Conservation (phyloP, 2,329 filamentous ascomycete genomes). For the Alternaria ventricosa region DNA sequence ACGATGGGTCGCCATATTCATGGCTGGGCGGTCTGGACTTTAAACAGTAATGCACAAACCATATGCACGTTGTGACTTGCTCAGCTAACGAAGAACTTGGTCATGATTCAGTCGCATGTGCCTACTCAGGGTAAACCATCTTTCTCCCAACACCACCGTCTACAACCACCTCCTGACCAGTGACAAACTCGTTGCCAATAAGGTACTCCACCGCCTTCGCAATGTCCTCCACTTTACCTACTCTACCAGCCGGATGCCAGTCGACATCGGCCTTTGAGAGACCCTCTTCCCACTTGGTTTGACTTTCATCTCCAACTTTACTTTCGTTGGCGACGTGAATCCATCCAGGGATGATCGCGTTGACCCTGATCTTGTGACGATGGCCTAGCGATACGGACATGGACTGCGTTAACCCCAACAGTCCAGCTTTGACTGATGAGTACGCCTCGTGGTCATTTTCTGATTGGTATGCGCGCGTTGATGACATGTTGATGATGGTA, state of each 20-base stretch:
- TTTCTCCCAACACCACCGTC: slow-evolving; percentile 56
- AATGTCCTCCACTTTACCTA: slow-evolving; percentile 59
- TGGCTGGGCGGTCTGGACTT: not conserved
- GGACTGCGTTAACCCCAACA: slow-evolving; percentile 58
- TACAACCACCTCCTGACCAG: slow-evolving; percentile 55
- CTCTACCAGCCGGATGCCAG: slow-evolving; percentile 60
- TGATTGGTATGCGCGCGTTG: slow-evolving; percentile 58
- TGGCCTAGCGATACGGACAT: slow-evolving; percentile 57
- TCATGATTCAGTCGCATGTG: not conserved
- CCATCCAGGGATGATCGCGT: slow-evolving; percentile 60
- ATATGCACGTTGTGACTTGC: not conserved
- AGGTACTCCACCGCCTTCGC: slow-evolving; percentile 51
- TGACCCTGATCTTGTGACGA: slow-evolving; percentile 54
- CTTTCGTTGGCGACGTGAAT: slow-evolving; percentile 58
- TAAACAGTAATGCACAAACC: too few species aligned
- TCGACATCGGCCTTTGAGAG: slow-evolving; percentile 53
- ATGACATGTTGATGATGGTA: slow-evolving; percentile 56
- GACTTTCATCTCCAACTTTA: slow-evolving; percentile 50
- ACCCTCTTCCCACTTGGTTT: slow-evolving; percentile 55
- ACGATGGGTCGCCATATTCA: too few species aligned
- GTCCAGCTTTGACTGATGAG: slow-evolving; percentile 58
- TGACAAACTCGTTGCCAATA: slow-evolving; percentile 50
- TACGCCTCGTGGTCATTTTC: slow-evolving; percentile 60
- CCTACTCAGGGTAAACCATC: slow-evolving; percentile 51
- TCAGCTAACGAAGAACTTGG: not conserved